Evolutionary conservation across 2,329 filamentous ascomycete genomes (phyloP).

Genomic region (Malbranchea cinnamomea): DNA sequence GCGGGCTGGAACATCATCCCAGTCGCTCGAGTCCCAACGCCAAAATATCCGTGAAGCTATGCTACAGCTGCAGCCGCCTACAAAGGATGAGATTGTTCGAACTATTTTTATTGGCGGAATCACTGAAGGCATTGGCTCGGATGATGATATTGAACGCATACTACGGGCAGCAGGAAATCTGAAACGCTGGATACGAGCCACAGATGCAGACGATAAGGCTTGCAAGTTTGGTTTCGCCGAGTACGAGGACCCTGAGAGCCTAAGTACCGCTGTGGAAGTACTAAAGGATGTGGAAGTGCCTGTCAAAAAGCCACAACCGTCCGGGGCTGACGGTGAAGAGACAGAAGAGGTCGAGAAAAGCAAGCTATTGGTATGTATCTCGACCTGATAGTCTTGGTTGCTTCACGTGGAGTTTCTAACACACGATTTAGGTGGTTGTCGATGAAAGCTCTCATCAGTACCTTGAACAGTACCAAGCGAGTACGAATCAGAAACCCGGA

Average conservation of each 20-base stretch:
- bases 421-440: slow-evolving; percentile 41
- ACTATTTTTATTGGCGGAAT: slow-evolving; percentile 85
- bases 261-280: slow-evolving; percentile 72
- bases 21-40: slow-evolving; percentile 49
- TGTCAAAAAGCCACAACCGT: slow-evolving; percentile 51
- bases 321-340: slow-evolving; percentile 24
- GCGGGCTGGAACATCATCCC: slow-evolving; percentile 44
- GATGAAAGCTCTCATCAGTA: slow-evolving; percentile 75
- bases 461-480: slow-evolving; percentile 64
- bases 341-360: slow-evolving; percentile 48
- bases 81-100: slow-evolving; percentile 75
- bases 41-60: slow-evolving; percentile 52
- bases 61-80: slow-evolving; percentile 64
- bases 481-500: slow-evolving; percentile 46
- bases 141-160: slow-evolving; percentile 65
- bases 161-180: slow-evolving; percentile 63
- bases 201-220: slow-evolving; percentile 64
- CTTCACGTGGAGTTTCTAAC: no score
- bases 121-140: slow-evolving; percentile 60
- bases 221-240: slow-evolving; percentile 90
- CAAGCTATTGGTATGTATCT: slow-evolving; percentile 44
- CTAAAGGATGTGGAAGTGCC: slow-evolving; percentile 72
- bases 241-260: slow-evolving; percentile 79
- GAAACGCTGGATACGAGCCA: slow-evolving; percentile 69
- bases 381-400: background rate